A percentile compares a stretch with the other conserved stretches of the same genome.
Conservation (phyloP, 441 rosid species). For the Monsonia emarginata region DNA sequence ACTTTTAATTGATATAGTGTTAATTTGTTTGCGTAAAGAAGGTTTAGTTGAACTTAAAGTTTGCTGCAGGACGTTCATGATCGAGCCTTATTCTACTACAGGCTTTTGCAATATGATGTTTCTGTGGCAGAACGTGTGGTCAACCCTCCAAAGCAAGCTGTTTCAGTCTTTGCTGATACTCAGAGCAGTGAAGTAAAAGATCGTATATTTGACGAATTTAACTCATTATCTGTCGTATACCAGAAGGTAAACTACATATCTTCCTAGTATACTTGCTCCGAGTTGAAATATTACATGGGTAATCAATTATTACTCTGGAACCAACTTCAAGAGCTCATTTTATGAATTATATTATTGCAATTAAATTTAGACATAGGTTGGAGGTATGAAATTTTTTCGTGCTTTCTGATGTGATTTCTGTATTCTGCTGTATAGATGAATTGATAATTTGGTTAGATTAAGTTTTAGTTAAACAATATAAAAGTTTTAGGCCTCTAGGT, state of each 20-base stretch:
- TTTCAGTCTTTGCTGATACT: constrained; percentile 92
- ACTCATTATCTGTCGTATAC: constrained; percentile 84
- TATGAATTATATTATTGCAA: too few species aligned
- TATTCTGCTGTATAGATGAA: too few species aligned
- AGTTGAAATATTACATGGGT: not conserved
- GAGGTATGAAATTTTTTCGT: too few species aligned
- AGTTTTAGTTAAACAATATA: too few species aligned
- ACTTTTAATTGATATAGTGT: constrained; percentile 1
- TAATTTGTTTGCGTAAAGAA: constrained; percentile 9
- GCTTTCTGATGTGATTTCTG: too few species aligned
- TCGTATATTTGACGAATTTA: constrained; percentile 92
- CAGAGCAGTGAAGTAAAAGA: constrained; percentile 96
- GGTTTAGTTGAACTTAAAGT: constrained; percentile 17
- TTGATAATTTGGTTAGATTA: too few species aligned
- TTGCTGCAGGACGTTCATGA: constrained; percentile 91
- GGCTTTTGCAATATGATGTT: constrained; percentile 66
- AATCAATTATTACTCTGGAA: not conserved
- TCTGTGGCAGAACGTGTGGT: constrained; percentile 72
- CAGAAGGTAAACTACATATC: constrained; percentile 55
- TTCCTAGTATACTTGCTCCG: not conserved
- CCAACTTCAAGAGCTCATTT: too few species aligned
- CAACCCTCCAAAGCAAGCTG: constrained; percentile 97
- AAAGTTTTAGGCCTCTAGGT: too few species aligned
- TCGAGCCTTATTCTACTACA: constrained; percentile 89
- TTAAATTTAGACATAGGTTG: too few species aligned